Conservation (phyloP, 208 protist genomes). For the Crithidia bombi region DNA sequence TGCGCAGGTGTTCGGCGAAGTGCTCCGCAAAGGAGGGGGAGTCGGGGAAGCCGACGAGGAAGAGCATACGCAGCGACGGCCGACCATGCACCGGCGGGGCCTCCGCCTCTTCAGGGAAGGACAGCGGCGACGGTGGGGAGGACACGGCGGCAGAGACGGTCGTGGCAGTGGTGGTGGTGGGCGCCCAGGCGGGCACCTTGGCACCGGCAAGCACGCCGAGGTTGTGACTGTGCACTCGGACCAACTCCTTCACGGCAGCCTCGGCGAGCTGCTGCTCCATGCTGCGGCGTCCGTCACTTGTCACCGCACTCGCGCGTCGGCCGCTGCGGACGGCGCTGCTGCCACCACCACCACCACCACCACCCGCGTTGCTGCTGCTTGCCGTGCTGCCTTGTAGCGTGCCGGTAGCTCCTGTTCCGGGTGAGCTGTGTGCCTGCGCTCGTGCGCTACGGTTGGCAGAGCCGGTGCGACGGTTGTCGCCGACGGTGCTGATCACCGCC, state of each 20-base stretch:
- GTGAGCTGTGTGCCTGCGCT: constrained; percentile 9
- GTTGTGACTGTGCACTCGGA: constrained; percentile 74
- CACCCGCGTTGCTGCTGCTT: not conserved
- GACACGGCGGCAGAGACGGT: not conserved
- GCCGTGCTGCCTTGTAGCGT: not conserved
- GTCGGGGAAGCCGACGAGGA: constrained; percentile 79
- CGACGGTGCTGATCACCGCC: not conserved
- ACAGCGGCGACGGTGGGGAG: no score
- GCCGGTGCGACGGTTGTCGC: constrained; percentile 14
- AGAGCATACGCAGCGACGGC: constrained; percentile 35
- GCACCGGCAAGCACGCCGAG: constrained; percentile 35
- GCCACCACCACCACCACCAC: constrained; percentile 13
- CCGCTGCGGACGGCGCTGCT: constrained; percentile 7
- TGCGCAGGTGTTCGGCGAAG: constrained; percentile 49
- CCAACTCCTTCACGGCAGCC: constrained; percentile 49
- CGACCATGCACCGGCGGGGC: not conserved
- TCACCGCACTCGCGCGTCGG: constrained; percentile 3
- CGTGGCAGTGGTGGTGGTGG: not conserved
- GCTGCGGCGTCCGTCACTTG: constrained; percentile 41
- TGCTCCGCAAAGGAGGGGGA: constrained; percentile 54
- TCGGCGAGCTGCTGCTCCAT: constrained; percentile 61
- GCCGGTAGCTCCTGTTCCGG: not conserved
- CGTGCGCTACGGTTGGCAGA: constrained; percentile 15
- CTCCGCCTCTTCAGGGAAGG: constrained; percentile 8
- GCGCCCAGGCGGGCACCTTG: constrained; percentile 27